These are phyloP conservation scores for Nepenthes gracilis DNA, from an alignment of 148 eudicot species.

Conservation along the genomic window DNA sequence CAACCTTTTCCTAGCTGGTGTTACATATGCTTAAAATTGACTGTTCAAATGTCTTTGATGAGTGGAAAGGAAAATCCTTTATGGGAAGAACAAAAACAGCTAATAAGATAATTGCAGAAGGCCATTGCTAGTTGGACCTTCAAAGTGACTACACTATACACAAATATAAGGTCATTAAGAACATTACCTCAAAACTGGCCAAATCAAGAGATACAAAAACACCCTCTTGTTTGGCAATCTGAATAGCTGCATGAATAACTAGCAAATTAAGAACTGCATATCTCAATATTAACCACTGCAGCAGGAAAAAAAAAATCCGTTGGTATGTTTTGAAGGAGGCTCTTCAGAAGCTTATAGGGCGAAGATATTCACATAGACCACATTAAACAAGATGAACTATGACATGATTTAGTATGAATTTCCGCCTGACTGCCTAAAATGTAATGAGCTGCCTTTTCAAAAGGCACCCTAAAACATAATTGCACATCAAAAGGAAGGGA, in stretches of 20 bases:
- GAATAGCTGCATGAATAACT: conserved; percentile 54
- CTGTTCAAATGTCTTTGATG: too few relatives aligned
- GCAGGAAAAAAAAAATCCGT: conserved; percentile 1
- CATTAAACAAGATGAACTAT: too few relatives aligned
- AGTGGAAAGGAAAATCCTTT: neutral
- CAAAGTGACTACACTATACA: neutral
- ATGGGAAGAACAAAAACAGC: neutral
- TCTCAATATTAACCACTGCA: conserved; percentile 92
- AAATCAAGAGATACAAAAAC: conserved; percentile 73
- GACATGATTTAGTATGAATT: too few relatives aligned
- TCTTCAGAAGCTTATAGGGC: neutral
- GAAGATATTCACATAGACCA: too few relatives aligned
- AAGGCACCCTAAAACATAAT: too few relatives aligned
- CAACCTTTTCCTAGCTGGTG: too few relatives aligned
- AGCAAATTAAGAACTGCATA: conserved; percentile 67
- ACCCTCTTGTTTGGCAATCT: conserved; percentile 71
- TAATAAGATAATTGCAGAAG: neutral
- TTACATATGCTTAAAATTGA: too few relatives aligned
- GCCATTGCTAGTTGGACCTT: neutral
- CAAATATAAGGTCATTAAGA: neutral
- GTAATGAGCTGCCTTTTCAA: too few relatives aligned
- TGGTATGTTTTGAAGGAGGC: too few relatives aligned
- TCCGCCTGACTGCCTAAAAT: too few relatives aligned
- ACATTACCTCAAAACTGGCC: conserved; percentile 93
- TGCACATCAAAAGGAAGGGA: too few relatives aligned